Evolutionary conservation across 148 eudicot genomes (phyloP).

Genomic region (Fallopia convolvulus): DNA sequence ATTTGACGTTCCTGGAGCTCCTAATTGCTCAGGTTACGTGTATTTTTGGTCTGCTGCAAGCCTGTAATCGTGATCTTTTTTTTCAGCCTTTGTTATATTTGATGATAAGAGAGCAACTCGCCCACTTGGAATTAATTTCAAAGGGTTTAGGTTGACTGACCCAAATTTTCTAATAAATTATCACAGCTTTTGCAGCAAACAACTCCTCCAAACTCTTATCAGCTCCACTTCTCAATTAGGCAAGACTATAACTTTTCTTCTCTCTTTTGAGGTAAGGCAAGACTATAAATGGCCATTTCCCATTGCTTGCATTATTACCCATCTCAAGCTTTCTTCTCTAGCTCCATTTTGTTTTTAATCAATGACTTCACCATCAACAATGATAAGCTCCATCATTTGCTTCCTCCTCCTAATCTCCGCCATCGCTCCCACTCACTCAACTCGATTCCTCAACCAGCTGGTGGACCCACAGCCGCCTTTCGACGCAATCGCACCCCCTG

Average conservation of each 20-base stretch:
- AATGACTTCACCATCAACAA: background rate
- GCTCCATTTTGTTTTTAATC: background rate
- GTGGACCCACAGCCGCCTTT: background rate
- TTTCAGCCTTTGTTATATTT: no score
- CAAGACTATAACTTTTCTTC: background rate
- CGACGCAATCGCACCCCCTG: background rate
- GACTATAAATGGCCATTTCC: background rate
- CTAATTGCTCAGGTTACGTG: no score
- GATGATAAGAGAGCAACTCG: no score
- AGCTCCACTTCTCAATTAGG: background rate
- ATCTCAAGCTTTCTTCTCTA: background rate
- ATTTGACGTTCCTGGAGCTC: no score
- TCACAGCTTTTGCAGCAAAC: background rate
- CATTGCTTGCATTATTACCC: background rate
- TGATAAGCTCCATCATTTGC: background rate
- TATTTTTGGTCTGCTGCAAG: no score
- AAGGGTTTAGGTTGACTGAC: background rate
- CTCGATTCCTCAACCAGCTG: background rate
- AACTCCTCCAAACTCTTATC: conserved; percentile 1
- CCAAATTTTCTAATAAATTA: background rate
- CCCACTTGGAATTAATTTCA: background rate
- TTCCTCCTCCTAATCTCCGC: background rate
- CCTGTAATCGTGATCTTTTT: no score
- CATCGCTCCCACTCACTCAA: background rate
- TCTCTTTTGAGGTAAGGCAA: background rate